These are phyloP conservation scores for Solanum pinnatisectum DNA, from an alignment of 257 asterid genomes.

Conservation along the genomic window DNA sequence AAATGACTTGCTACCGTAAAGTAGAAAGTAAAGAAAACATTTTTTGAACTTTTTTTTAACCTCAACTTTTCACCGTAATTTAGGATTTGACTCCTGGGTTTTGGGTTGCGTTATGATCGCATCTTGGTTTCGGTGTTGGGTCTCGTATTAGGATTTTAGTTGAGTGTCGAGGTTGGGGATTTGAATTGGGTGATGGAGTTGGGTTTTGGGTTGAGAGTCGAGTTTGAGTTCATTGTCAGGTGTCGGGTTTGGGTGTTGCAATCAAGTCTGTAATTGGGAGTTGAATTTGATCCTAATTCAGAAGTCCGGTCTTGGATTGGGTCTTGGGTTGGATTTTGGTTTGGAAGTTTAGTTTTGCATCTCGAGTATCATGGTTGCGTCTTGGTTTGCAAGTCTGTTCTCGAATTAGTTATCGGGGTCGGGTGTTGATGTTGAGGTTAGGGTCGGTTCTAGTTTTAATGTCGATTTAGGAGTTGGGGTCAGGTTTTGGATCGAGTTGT, in stretches of 20 bases:
- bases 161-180: too few relatives aligned
- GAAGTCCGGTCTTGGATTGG: too few relatives aligned
- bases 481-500: not conserved
- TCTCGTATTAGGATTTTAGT: not conserved
- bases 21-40: not conserved
- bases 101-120: too few relatives aligned
- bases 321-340: not conserved
- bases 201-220: not conserved
- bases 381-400: too few relatives aligned
- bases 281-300: not conserved
- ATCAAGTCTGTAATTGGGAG: not conserved
- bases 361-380: too few relatives aligned
- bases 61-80: too few relatives aligned
- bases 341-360: too few relatives aligned
- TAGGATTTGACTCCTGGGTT: too few relatives aligned
- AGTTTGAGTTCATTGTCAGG: not conserved
- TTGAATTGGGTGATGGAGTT: too few relatives aligned
- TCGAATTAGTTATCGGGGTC: too few relatives aligned
- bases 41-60: too few relatives aligned
- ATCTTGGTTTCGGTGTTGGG: not conserved
- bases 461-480: not conserved
- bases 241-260: not conserved
- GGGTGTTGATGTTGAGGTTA: not conserved
- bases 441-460: not conserved
- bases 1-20: not conserved